phyloP scores from a whole-genome alignment of 306 rosid species.

The Comarum palustre region DNA sequence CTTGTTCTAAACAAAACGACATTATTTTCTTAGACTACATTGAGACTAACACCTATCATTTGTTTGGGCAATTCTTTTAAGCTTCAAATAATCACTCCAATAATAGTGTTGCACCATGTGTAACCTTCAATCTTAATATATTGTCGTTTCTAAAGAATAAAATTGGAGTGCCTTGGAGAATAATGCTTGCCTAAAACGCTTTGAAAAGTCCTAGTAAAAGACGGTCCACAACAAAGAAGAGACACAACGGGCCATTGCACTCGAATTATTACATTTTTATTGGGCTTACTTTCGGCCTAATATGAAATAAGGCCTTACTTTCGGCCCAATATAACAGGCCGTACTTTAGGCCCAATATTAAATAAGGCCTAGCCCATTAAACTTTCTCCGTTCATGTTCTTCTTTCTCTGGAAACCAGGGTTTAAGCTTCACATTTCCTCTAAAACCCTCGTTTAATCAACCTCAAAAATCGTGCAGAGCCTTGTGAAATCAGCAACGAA shows the following conservation, averaged over 20 bases:
- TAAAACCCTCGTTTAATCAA: neutral
- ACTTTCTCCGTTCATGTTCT: too few species aligned
- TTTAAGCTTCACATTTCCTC: neutral
- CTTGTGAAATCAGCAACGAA: conserved; percentile 35
- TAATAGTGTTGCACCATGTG: neutral
- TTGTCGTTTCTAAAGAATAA: neutral
- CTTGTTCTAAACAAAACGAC: neutral
- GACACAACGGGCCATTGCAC: too few species aligned
- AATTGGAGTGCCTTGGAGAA: neutral
- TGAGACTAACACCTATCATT: neutral
- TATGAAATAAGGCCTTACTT: neutral
- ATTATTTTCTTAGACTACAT: neutral
- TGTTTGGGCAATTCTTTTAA: neutral
- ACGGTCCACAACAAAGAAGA: too few species aligned
- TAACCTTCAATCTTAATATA: neutral
- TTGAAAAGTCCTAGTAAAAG: too few species aligned
- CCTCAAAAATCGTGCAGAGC: conserved; percentile 36
- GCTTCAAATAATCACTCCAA: neutral
- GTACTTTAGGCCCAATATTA: neutral
- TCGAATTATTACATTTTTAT: neutral
- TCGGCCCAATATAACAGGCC: neutral
- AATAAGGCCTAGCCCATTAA: too few species aligned
- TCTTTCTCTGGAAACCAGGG: neutral
- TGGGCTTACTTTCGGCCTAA: neutral
- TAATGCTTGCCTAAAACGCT: neutral